These are phyloP conservation scores for Exserohilum rostratum DNA, from an alignment of 2,329 filamentous ascomycete genomes.

Conservation along the genomic window DNA sequence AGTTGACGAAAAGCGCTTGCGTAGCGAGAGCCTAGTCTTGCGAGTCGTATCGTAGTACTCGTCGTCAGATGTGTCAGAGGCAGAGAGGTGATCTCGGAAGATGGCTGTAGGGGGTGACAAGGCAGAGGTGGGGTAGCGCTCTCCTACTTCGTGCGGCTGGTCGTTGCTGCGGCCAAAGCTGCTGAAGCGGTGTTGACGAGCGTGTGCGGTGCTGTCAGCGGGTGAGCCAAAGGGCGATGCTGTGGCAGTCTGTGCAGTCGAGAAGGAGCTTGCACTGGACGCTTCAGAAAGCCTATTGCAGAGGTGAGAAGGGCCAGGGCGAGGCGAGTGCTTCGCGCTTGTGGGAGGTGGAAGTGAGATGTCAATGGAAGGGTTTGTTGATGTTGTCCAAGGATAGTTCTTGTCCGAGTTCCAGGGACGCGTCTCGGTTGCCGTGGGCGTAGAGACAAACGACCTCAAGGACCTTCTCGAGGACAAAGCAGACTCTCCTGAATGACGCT, in stretches of 20 bases:
- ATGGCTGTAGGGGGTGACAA: constrained; percentile 50
- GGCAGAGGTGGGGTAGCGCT: constrained; percentile 57
- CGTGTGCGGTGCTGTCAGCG: constrained; percentile 19
- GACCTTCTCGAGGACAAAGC: constrained; percentile 34
- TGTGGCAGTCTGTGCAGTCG: constrained; percentile 18
- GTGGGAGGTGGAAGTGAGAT: constrained; percentile 50
- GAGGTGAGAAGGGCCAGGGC: constrained; percentile 38
- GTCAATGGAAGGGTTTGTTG: constrained; percentile 44
- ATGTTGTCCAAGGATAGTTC: constrained; percentile 54
- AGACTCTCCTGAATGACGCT: constrained; percentile 27
- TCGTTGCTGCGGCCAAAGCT: constrained; percentile 32
- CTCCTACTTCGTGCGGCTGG: constrained; percentile 49
- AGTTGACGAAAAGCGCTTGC: constrained; percentile 31
- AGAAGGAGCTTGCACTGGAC: constrained; percentile 30
- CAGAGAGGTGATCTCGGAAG: constrained; percentile 32
- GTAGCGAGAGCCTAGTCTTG: constrained; percentile 31
- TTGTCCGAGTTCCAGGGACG: constrained; percentile 57
- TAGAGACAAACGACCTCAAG: constrained; percentile 32
- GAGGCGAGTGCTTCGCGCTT: constrained; percentile 33
- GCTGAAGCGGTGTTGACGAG: constrained; percentile 27
- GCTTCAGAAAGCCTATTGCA: constrained; percentile 37
- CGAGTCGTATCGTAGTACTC: constrained; percentile 29
- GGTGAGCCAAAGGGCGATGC: constrained; percentile 21
- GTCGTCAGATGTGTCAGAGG: constrained; percentile 37
- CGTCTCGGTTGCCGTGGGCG: constrained; percentile 41